Evolutionary conservation across 768 basidiomycete species (phyloP).

Genomic region (Russula vinacea): DNA sequence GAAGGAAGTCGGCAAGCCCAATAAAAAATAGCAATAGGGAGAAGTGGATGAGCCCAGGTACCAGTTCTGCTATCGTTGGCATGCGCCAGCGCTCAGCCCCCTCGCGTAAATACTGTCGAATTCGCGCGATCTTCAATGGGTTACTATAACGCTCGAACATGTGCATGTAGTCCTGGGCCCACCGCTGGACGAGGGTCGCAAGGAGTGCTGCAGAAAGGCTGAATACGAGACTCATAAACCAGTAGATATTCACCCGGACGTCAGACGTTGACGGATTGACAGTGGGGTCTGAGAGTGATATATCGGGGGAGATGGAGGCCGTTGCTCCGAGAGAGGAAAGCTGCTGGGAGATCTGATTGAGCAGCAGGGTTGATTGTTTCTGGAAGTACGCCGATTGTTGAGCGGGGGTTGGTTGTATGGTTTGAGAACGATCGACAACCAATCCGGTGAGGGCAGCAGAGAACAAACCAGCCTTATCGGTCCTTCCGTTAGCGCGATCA

Average conservation of each 20-base stretch:
- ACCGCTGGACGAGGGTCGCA: slow-evolving; percentile 49
- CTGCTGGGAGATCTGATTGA: slow-evolving; percentile 21
- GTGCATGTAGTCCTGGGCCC: slow-evolving; percentile 41
- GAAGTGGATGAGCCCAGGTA: slow-evolving; percentile 49
- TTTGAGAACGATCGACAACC: slow-evolving; percentile 16
- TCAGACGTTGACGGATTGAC: slow-evolving; percentile 35
- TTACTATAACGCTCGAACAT: slow-evolving; percentile 35
- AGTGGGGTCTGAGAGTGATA: not conserved
- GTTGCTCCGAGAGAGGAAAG: slow-evolving; percentile 10
- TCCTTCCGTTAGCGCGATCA: not conserved
- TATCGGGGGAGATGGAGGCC: not conserved
- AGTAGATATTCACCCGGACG: slow-evolving; percentile 42
- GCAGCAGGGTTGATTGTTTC: slow-evolving; percentile 16
- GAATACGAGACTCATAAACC: slow-evolving; percentile 39
- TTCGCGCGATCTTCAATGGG: slow-evolving; percentile 39
- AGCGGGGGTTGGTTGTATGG: slow-evolving; percentile 13
- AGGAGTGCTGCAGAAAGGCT: slow-evolving; percentile 45
- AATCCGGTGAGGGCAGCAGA: slow-evolving; percentile 23
- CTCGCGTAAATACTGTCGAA: slow-evolving; percentile 40
- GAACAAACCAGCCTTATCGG: slow-evolving; percentile 24
- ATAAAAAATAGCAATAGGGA: slow-evolving; percentile 50
- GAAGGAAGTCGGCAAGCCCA: slow-evolving; percentile 46
- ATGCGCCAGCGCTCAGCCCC: slow-evolving; percentile 43
- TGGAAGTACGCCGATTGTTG: slow-evolving; percentile 5
- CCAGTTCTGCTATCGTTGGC: slow-evolving; percentile 41